Evolutionary conservation across 2,329 filamentous ascomycete genomes (phyloP).

Genomic region (Botrytis byssoidea): DNA sequence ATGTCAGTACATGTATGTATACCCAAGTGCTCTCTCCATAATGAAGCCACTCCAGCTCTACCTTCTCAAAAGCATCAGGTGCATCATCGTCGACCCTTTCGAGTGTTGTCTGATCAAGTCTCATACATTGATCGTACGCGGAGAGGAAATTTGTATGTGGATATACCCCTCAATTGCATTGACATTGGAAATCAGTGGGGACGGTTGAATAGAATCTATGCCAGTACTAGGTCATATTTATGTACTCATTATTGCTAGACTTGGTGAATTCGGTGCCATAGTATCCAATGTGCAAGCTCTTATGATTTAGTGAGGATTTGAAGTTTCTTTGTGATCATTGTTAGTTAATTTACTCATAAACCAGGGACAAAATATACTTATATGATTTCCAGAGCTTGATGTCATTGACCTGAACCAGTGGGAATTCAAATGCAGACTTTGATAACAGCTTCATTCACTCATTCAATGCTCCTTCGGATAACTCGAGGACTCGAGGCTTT

Average conservation of each 20-base stretch:
- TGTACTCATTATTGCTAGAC: not conserved
- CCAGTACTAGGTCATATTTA: not conserved
- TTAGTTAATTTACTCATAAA: not conserved
- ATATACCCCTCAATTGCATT: slow-evolving; percentile 6
- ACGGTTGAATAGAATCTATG: not conserved
- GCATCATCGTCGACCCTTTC: not conserved
- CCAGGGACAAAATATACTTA: not conserved
- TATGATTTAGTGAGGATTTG: not conserved
- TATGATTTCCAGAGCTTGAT: not conserved
- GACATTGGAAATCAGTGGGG: not conserved
- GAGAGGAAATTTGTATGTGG: not conserved
- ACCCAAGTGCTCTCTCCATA: slow-evolving; percentile 18
- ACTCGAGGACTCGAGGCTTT: not conserved
- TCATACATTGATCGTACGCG: not conserved
- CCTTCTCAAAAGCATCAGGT: slow-evolving; percentile 13
- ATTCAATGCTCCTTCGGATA: not conserved
- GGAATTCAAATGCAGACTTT: not conserved
- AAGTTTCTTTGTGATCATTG: not conserved
- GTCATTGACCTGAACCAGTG: not conserved
- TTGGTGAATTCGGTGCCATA: not conserved
- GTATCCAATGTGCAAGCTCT: not conserved
- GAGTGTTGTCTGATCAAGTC: slow-evolving; percentile 1
- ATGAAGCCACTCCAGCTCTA: slow-evolving; percentile 7
- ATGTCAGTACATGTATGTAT: slow-evolving; percentile 19
- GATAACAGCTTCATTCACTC: not conserved